phyloP scores from a whole-genome alignment of 208 protist genomes.

The Leishmania amazonensis region DNA sequence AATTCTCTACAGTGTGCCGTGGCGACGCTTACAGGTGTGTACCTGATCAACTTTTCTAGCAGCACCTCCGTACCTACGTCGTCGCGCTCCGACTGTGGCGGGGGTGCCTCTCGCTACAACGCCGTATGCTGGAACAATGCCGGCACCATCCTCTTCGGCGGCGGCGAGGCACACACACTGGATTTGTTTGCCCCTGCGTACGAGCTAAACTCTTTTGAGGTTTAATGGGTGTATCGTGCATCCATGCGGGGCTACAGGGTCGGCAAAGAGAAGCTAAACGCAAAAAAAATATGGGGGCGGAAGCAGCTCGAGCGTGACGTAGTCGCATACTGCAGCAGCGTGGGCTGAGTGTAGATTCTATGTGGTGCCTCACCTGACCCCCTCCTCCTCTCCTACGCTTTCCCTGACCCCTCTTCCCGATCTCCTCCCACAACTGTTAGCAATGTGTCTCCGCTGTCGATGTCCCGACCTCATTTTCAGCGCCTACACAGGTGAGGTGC shows the following conservation, averaged over 20 bases:
- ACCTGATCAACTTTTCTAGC: slow-evolving; percentile 76
- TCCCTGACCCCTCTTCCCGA: not conserved
- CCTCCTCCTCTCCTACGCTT: not conserved
- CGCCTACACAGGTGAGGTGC: not conserved
- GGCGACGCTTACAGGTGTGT: slow-evolving; percentile 82
- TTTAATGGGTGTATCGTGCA: slow-evolving; percentile 1
- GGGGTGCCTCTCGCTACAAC: slow-evolving; percentile 68
- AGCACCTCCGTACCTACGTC: slow-evolving; percentile 43
- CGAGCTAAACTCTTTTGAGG: slow-evolving; percentile 21
- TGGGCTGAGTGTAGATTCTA: not conserved
- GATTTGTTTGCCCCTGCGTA: slow-evolving; percentile 69
- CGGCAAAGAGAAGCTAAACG: not conserved
- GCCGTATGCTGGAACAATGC: slow-evolving; percentile 73
- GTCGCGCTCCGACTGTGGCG: slow-evolving; percentile 62
- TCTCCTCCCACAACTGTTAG: not conserved
- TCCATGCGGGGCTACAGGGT: not conserved
- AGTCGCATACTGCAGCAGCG: not conserved
- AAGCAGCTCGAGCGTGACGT: not conserved
- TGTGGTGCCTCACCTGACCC: not conserved
- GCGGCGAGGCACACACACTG: slow-evolving; percentile 72
- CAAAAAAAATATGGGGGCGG: not conserved
- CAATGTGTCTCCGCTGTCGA: not conserved
- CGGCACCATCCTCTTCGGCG: slow-evolving; percentile 74
- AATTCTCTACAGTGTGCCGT: slow-evolving; percentile 72
- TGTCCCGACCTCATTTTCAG: not conserved